phyloP scores from a whole-genome alignment of 352 stramenopile genomes.

The Globisporangium splendens region DNA sequence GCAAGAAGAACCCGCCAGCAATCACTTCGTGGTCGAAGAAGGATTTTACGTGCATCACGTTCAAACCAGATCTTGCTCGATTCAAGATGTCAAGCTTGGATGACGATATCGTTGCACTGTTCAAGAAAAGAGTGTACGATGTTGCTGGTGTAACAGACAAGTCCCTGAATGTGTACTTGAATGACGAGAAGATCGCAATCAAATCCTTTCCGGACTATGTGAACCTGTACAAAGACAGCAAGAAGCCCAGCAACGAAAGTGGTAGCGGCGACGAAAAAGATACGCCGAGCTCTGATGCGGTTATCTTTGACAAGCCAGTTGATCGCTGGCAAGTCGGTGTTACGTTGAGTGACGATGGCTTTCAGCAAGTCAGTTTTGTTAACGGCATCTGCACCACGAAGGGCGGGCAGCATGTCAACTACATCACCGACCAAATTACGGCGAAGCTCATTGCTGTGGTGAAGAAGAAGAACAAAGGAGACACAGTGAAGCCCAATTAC shows the following conservation, averaged over 20 bases:
- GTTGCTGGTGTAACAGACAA: conserved; percentile 94
- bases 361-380: conserved; percentile 97
- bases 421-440: conserved; percentile 89
- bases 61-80: conserved; percentile 92
- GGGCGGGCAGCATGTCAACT: conserved; percentile 95
- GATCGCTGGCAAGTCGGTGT: conserved; percentile 94
- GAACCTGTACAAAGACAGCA: conserved; percentile 77
- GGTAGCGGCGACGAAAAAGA: conserved; percentile 13
- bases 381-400: conserved; percentile 97
- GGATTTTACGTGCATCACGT: conserved; percentile 96
- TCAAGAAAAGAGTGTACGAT: conserved; percentile 97
- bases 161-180: conserved; percentile 91
- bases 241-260: conserved; percentile 14
- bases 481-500: conserved; percentile 92
- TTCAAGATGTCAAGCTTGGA: conserved; percentile 93
- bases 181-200: conserved; percentile 91
- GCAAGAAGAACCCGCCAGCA: conserved; percentile 79
- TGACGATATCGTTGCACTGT: conserved; percentile 92
- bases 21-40: conserved; percentile 81
- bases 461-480: conserved; percentile 94
- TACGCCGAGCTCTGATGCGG: conserved; percentile 26
- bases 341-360: conserved; percentile 89
- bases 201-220: conserved; percentile 95
- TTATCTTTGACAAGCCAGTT: conserved; percentile 93
- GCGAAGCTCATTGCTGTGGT: conserved; percentile 88